Base-by-base conservation (phyloP, 768 basidiomycete genomes). In the Boletus rubropictus region DNA sequence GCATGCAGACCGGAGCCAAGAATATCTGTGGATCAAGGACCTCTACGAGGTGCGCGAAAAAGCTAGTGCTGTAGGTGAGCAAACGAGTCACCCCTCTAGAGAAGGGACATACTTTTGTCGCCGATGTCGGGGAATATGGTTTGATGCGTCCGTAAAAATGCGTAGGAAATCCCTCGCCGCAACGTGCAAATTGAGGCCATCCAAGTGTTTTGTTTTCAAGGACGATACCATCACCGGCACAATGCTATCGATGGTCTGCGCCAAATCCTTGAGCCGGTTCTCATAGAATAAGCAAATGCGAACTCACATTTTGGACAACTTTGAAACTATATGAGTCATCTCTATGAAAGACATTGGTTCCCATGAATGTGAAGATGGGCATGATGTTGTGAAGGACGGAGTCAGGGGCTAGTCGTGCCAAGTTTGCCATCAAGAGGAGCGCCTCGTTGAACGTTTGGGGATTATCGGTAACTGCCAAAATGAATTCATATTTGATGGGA, bases 351-450 rank as follows among this genome's bases (percentile, higher is more conserved):
- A 97, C 84, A 52, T 91, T 94, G n/a, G 94, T 90, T 17, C 96
- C 95, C 91, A 98, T 97, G 70, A 97, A 98, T 0, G 94, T 97
- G 72, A 99, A 98, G 37, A 99, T 84, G 4, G 96, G 95, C 90
- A 99, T 96, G 42, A 97, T 78, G 56, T 95, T 92, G 60, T 89
- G 90, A 11, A 98, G 73, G 25, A 95, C 90, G 10, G 91, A 88
- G 46, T 94, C 90, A 0, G 95, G 93, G 0, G 86, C 83, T 29
- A 97, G 72, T 15, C 83, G 78, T 3, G 91, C 88, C 46, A 98
- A 67, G 51, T 76, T 85, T 5, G 92, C 85, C 67, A 96, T 85
- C 27, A 98, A 74, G 21, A 97, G 74, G 3, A 98, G 71, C 0
- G 92, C 91, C 63, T 95, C 89, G 55, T 97, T 84, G 70, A 93